These are phyloP conservation scores for Eutrema yunnanense DNA, from an alignment of 345 rosid genomes.

Conservation along the genomic window DNA sequence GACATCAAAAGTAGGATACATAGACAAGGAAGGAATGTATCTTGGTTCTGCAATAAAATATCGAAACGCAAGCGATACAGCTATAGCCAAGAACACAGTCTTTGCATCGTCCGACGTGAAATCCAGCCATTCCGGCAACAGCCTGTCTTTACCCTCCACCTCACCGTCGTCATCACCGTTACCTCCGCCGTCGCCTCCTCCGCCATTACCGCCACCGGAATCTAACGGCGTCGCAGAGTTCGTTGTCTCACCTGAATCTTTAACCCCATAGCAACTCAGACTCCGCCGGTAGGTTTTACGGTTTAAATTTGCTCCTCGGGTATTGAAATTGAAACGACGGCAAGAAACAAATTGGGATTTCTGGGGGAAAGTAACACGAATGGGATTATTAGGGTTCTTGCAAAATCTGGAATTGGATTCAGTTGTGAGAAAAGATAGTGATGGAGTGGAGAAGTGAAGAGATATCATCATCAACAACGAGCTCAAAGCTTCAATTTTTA, in stretches of 20 bases:
- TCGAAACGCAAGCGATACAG: slow-evolving; percentile 76
- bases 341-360: background rate
- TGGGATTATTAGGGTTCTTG: slow-evolving; percentile 11
- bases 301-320: background rate
- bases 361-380: background rate
- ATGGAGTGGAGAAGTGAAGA: slow-evolving; percentile 28
- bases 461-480: slow-evolving; percentile 28
- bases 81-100: slow-evolving; percentile 69
- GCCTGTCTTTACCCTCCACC: slow-evolving; percentile 40
- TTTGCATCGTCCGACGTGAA: slow-evolving; percentile 70
- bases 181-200: slow-evolving; percentile 38
- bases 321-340: background rate
- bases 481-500: background rate
- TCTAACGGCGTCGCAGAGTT: slow-evolving; percentile 32
- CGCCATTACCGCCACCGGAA: slow-evolving; percentile 29
- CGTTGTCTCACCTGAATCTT: slow-evolving; percentile 49
- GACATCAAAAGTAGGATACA: slow-evolving; percentile 98
- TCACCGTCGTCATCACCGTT: slow-evolving; percentile 48
- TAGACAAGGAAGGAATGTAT: slow-evolving; percentile 92
- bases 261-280: slow-evolving; percentile 34
- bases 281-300: slow-evolving; percentile 14
- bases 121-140: slow-evolving; percentile 75
- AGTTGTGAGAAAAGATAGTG: slow-evolving; percentile 25
- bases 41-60: slow-evolving; percentile 88
- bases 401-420: slow-evolving; percentile 7